A percentile compares a stretch with the other conserved stretches of the same genome.
phyloP scores from a whole-genome alignment of 768 basidiomycete genomes.

The Collybia nuda region DNA sequence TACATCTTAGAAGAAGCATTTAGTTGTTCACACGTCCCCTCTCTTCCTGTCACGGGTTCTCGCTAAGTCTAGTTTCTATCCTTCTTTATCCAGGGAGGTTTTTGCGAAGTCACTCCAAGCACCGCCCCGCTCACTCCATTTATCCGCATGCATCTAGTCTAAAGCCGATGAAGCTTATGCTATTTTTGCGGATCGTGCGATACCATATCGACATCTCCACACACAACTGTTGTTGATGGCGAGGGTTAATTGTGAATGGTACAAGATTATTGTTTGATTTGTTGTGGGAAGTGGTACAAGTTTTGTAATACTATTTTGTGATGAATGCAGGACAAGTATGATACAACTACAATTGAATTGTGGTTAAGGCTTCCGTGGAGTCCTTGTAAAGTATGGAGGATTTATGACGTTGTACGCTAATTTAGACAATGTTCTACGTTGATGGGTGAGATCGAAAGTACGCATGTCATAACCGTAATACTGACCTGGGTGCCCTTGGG shows the following conservation, averaged over 20 bases:
- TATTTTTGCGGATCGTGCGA: no score
- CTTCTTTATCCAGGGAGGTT: no score
- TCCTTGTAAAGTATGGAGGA: not conserved
- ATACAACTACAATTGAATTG: slow-evolving; percentile 3
- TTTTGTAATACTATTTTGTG: not conserved
- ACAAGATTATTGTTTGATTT: no score
- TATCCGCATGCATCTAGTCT: no score
- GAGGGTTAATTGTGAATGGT: no score
- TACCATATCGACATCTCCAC: not conserved
- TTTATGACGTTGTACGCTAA: not conserved
- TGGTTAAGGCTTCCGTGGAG: not conserved
- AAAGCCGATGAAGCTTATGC: no score
- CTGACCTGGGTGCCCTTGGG: slow-evolving; percentile 23
- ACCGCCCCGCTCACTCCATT: no score
- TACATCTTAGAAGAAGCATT: no score
- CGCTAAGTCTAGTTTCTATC: no score
- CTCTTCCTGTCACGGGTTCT: no score
- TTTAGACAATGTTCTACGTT: not conserved
- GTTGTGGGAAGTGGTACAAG: not conserved
- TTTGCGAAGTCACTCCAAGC: no score
- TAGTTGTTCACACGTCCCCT: no score
- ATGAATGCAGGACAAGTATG: not conserved
- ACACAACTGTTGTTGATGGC: slow-evolving; percentile 26
- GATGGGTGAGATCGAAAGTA: not conserved
- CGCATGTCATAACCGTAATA: not conserved